Percentiles rank a stretch among this genome's conserved stretches.
phyloP scores from a whole-genome alignment of 306 rosid species.

The Elaeagnus macrophylla region DNA sequence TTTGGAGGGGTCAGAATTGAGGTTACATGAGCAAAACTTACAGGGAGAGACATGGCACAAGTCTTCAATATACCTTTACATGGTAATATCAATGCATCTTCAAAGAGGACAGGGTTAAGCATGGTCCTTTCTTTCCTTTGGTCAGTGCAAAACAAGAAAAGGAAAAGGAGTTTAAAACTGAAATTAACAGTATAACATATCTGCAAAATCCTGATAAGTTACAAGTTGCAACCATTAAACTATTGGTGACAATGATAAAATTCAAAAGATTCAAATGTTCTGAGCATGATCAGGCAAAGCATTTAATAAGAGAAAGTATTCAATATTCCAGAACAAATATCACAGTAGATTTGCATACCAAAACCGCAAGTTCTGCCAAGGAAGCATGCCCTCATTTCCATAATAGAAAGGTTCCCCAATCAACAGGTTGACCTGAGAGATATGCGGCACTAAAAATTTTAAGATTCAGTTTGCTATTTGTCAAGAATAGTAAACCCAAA shows the following conservation, averaged over 20 bases:
- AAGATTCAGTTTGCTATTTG: conserved; percentile 3
- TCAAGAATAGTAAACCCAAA: neutral
- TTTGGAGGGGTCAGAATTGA: neutral
- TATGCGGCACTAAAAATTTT: conserved; percentile 11
- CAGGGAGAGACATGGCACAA: conserved; percentile 79
- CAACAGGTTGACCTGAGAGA: conserved; percentile 60
- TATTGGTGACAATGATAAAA: no score
- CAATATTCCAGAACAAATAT: neutral
- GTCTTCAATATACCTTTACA: conserved; percentile 65
- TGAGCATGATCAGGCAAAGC: no score
- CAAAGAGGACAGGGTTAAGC: conserved; percentile 49
- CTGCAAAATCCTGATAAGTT: no score
- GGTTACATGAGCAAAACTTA: conserved; percentile 29
- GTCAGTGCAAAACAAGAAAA: conserved; percentile 13
- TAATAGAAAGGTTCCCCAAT: conserved; percentile 81
- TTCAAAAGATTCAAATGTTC: no score
- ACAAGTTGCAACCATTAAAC: no score
- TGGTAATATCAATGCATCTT: conserved; percentile 65
- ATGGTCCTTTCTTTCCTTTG: conserved; percentile 64
- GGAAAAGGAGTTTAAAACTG: neutral
- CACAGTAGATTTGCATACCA: conserved; percentile 34
- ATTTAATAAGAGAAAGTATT: no score
- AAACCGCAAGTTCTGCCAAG: conserved; percentile 87
- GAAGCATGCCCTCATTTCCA: conserved; percentile 73
- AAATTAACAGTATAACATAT: no score